Evolutionary conservation across 192 early-diverging fungal genomes (phyloP).

Genomic region (Thoreauomyces humboldtii): DNA sequence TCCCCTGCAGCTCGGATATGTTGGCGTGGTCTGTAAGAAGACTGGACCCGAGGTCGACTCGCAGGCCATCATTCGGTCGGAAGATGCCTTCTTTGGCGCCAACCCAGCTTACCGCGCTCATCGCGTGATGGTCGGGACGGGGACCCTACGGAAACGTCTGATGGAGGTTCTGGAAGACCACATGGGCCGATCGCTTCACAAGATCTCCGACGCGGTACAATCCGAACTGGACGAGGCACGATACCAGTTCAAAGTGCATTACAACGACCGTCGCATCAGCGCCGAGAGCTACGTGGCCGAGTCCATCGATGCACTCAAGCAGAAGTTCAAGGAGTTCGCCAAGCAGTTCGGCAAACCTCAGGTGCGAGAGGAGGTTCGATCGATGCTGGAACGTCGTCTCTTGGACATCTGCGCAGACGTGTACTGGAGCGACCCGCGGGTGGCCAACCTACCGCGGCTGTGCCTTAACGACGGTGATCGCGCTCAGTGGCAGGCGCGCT

Average conservation of each 20-base stretch:
- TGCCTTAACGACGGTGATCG: constrained; percentile 46
- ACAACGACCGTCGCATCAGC: constrained; percentile 93
- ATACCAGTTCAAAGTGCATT: constrained; percentile 98
- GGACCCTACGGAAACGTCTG: constrained; percentile 79
- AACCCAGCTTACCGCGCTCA: constrained; percentile 60
- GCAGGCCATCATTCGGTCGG: constrained; percentile 48
- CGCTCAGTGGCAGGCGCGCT: constrained; percentile 83
- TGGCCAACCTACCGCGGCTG: constrained; percentile 64
- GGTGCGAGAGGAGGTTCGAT: constrained; percentile 85
- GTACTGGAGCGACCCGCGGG: constrained; percentile 83
- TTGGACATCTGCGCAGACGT: constrained; percentile 87
- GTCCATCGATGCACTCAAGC: constrained; percentile 88
- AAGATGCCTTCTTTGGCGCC: constrained; percentile 57
- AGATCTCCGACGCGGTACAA: constrained; percentile 91
- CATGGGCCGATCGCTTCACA: constrained; percentile 81
- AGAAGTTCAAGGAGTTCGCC: constrained; percentile 92
- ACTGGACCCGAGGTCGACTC: constrained; percentile 16
- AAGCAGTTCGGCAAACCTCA: constrained; percentile 90
- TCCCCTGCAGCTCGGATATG: constrained; percentile 90
- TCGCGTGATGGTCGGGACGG: constrained; percentile 78
- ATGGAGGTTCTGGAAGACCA: constrained; percentile 89
- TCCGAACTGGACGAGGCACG: constrained; percentile 89
- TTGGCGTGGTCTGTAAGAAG: constrained; percentile 91
- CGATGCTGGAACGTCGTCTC: constrained; percentile 87
- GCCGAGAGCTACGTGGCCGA: constrained; percentile 96